phyloP scores from a whole-genome alignment of 768 basidiomycete genomes.

The Lactarius evosmus region DNA sequence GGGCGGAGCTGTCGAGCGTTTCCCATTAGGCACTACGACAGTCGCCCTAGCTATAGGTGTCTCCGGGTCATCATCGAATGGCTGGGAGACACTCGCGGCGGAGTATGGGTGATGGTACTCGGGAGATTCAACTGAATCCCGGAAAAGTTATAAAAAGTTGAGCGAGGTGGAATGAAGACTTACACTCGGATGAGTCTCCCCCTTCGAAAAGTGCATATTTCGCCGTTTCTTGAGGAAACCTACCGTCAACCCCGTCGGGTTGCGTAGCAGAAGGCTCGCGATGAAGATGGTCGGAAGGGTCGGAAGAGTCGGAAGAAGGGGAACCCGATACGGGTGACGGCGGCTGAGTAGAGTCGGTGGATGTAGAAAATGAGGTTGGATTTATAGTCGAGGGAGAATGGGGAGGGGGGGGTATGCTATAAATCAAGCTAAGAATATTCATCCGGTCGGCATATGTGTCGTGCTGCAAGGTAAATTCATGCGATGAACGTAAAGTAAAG shows the following conservation, averaged over 20 bases:
- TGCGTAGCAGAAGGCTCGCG: conserved; percentile 32
- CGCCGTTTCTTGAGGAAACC: conserved; percentile 28
- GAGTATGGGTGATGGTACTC: conserved; percentile 31
- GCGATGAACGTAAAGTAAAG: background rate
- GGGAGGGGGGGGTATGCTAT: conserved; percentile 77
- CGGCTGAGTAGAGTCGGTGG: conserved; percentile 50
- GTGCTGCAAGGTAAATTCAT: conserved; percentile 50
- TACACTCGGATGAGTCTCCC: conserved; percentile 16
- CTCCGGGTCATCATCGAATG: conserved; percentile 19
- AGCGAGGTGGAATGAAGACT: background rate
- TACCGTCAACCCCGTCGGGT: conserved; percentile 22
- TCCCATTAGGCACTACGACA: background rate
- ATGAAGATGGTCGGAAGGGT: conserved; percentile 43
- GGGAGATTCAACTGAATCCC: conserved; percentile 10
- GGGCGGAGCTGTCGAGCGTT: conserved; percentile 29
- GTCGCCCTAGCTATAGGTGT: conserved; percentile 18
- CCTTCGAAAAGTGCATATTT: conserved; percentile 27
- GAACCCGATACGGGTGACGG: conserved; percentile 50
- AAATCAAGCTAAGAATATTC: conserved; percentile 87
- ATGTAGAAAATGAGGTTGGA: conserved; percentile 42
- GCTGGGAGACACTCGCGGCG: conserved; percentile 19
- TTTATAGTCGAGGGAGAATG: conserved; percentile 57
- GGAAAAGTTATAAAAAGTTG: background rate
- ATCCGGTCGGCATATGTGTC: conserved; percentile 95
- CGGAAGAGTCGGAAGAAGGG: conserved; percentile 49